Evolutionary conservation across 139 green algal species (phyloP).

Genomic region (Micractinium sp.): DNA sequence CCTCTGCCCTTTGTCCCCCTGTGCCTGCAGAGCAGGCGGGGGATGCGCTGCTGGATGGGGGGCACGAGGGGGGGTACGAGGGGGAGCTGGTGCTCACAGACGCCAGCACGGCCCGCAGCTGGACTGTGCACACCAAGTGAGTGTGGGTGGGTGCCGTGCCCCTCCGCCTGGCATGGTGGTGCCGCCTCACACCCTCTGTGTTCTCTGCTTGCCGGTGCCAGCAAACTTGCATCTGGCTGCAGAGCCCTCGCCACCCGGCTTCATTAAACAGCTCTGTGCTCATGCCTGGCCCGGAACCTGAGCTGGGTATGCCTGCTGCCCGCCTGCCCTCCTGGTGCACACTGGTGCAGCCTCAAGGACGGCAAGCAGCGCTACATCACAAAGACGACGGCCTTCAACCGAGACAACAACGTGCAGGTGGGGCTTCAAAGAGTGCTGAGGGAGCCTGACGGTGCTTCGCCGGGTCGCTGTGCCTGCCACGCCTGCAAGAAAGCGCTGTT

Average conservation of each 20-base stretch:
- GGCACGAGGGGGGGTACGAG: background rate
- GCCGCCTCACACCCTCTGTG: too few relatives aligned
- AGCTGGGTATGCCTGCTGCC: background rate
- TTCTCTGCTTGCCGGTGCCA: too few relatives aligned
- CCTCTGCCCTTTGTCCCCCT: background rate
- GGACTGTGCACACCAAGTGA: slow-evolving; percentile 9
- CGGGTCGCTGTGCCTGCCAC: background rate
- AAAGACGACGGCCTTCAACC: background rate
- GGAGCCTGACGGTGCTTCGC: background rate
- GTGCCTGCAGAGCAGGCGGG: background rate
- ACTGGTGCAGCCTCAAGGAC: background rate
- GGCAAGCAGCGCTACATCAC: slow-evolving; percentile 12
- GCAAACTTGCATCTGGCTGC: too few relatives aligned
- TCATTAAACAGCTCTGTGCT: background rate
- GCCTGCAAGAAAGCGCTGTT: background rate
- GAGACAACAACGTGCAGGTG: slow-evolving; percentile 5
- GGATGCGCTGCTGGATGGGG: background rate
- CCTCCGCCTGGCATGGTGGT: too few relatives aligned
- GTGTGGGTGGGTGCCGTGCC: background rate
- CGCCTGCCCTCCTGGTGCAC: background rate
- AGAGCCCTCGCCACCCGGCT: too few relatives aligned
- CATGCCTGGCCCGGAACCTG: background rate
- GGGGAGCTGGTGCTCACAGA: background rate
- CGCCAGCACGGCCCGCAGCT: background rate
- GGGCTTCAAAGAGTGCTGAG: background rate